Evolutionary conservation across 805 yeast genomes (phyloP).

Genomic region (Wickerhamiella galacta): DNA sequence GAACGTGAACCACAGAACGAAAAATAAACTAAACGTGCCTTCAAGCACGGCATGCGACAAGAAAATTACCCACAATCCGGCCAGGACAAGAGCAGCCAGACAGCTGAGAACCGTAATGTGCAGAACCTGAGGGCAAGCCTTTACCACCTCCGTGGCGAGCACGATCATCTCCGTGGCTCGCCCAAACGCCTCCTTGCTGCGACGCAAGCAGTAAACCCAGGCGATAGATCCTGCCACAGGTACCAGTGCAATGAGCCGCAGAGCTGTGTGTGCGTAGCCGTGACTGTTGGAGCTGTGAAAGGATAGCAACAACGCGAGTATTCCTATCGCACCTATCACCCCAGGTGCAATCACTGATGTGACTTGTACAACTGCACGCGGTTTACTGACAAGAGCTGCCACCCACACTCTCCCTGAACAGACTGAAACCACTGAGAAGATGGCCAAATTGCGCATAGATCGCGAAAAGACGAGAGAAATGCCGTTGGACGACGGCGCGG

Average conservation of each 20-base stretch:
- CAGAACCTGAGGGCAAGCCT: slow-evolving; percentile 19
- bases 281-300: slow-evolving; percentile 11
- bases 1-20: slow-evolving; percentile 19
- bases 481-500: slow-evolving; percentile 6
- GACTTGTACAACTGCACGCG: slow-evolving; percentile 12
- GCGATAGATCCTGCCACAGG: slow-evolving; percentile 10
- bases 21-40: slow-evolving; percentile 13
- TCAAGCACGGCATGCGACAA: slow-evolving; percentile 19
- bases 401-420: slow-evolving; percentile 12
- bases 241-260: slow-evolving; percentile 11
- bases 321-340: slow-evolving; percentile 4
- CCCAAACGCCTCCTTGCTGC: slow-evolving; percentile 9
- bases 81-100: slow-evolving; percentile 17
- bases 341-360: slow-evolving; percentile 12
- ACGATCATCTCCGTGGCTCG: slow-evolving; percentile 20
- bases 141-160: slow-evolving; percentile 22
- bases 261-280: slow-evolving; percentile 11
- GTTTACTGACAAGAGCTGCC: slow-evolving; percentile 8
- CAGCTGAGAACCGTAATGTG: slow-evolving; percentile 19
- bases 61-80: slow-evolving; percentile 24
- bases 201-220: slow-evolving; percentile 13
- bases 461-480: slow-evolving; percentile 11
- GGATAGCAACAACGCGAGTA: slow-evolving; percentile 8
- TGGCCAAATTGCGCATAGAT: slow-evolving; percentile 8
- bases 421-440: slow-evolving; percentile 7